phyloP scores from a whole-genome alignment of 192 early-diverging fungal species.

The Backusella australiensis region DNA sequence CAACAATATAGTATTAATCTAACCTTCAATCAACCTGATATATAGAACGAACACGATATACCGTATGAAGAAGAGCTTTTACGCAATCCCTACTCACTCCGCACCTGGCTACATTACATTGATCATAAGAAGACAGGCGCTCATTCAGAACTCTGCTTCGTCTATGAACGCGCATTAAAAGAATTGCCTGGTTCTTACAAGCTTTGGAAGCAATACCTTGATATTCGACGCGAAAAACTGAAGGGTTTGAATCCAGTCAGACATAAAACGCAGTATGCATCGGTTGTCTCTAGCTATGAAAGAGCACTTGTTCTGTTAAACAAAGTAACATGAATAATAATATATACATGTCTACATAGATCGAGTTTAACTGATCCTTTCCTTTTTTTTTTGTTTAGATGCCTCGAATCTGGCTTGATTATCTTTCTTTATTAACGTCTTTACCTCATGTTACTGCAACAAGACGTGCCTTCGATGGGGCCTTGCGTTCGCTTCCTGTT shows the following conservation, averaged over 20 bases:
- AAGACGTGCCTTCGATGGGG: conserved; percentile 88
- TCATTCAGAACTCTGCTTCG: conserved; percentile 47
- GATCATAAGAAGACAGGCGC: conserved; percentile 73
- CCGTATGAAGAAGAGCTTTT: conserved; percentile 72
- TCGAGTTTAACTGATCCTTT: not conserved
- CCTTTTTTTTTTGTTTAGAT: conserved; percentile 49
- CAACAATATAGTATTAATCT: not conserved
- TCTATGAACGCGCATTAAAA: conserved; percentile 88
- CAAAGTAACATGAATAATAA: conserved; percentile 49
- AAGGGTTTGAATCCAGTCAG: conserved; percentile 49
- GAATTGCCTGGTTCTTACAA: conserved; percentile 94
- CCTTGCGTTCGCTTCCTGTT: conserved; percentile 84
- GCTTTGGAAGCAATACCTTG: conserved; percentile 90
- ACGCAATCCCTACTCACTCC: conserved; percentile 66
- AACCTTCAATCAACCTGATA: not conserved
- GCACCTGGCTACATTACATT: conserved; percentile 86
- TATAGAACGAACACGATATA: conserved; percentile 55
- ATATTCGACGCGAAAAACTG: conserved; percentile 54
- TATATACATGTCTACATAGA: not conserved
- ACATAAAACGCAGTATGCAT: conserved; percentile 60
- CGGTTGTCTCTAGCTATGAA: conserved; percentile 80
- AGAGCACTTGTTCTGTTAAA: conserved; percentile 85
- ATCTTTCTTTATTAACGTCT: conserved; percentile 63
- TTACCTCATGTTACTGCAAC: conserved; percentile 68
- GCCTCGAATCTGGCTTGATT: conserved; percentile 91